Evolutionary conservation across 2,329 filamentous ascomycete genomes (phyloP).

Genomic region (Colletotrichum horii): DNA sequence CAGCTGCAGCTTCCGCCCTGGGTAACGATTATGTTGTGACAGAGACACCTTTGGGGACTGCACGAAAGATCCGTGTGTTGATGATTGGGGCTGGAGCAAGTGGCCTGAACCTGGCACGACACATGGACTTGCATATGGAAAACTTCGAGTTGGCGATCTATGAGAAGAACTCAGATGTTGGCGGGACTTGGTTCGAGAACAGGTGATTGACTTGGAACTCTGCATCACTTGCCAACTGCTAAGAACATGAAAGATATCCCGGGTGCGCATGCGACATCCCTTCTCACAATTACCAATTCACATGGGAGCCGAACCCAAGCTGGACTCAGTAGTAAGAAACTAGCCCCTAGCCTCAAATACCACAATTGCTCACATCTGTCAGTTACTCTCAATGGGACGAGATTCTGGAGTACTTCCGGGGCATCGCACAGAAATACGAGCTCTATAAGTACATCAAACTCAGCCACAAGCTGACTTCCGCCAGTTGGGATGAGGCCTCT

Average conservation of each 20-base stretch:
- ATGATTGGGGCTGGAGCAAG: neutral
- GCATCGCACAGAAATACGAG: neutral
- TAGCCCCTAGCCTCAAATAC: fast-evolving
- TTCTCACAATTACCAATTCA: conserved; percentile 30
- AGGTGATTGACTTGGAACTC: neutral
- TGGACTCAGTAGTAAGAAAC: conserved; percentile 35
- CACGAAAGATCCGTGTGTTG: neutral
- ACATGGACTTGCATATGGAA: neutral
- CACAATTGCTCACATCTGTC: neutral
- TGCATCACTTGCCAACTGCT: neutral
- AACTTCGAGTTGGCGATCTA: conserved; percentile 39
- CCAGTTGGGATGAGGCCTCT: neutral
- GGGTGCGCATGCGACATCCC: conserved; percentile 27
- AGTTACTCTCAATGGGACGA: neutral
- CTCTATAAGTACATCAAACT: neutral
- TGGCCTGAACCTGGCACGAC: neutral
- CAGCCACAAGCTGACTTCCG: neutral
- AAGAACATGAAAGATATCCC: conserved; percentile 13
- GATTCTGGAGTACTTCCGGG: neutral
- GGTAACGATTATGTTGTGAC: neutral
- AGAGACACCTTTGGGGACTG: neutral
- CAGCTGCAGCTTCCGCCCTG: fast-evolving
- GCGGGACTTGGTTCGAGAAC: conserved; percentile 28
- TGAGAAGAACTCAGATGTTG: conserved; percentile 28
- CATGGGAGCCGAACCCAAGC: conserved; percentile 61